These are phyloP conservation scores for Backusella tarrabulga DNA, from an alignment of 192 early-diverging fungal species.

Conservation along the genomic window DNA sequence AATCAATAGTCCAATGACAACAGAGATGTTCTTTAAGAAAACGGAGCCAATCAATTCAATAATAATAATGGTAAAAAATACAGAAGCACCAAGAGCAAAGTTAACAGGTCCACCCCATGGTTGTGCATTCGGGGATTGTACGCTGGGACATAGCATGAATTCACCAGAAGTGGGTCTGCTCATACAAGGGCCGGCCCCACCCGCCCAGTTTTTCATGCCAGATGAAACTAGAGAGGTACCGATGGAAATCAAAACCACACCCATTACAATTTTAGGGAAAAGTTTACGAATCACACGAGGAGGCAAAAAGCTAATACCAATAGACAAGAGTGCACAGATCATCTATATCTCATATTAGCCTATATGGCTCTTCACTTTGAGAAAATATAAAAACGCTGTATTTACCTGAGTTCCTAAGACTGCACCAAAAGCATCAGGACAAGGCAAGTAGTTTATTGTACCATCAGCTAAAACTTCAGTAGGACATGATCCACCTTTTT, in stretches of 20 bases:
- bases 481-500: conserved; percentile 17
- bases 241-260: conserved; percentile 48
- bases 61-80: conserved; percentile 46
- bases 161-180: conserved; percentile 39
- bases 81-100: conserved; percentile 49
- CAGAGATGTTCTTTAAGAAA: conserved; percentile 54
- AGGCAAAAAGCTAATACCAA: conserved; percentile 48
- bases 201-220: conserved; percentile 51
- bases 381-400: background rate
- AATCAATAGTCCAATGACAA: conserved; percentile 48
- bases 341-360: conserved; percentile 16
- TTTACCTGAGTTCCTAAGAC: conserved; percentile 44
- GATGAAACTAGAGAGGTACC: conserved; percentile 46
- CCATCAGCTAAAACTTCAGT: conserved; percentile 33
- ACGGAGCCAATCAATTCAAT: conserved; percentile 57
- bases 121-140: conserved; percentile 46
- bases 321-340: conserved; percentile 47
- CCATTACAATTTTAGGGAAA: conserved; percentile 58
- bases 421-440: conserved; percentile 52
- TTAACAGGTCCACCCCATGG: conserved; percentile 52
- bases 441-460: conserved; percentile 33
- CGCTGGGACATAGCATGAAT: conserved; percentile 43
- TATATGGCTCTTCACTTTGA: background rate
- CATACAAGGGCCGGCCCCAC: conserved; percentile 47
- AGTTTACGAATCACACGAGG: conserved; percentile 44